Evolutionary conservation across 805 yeast species (phyloP), one percentile per base, ranked within the genome.

Genomic region (Priceomyces medius): DNA sequence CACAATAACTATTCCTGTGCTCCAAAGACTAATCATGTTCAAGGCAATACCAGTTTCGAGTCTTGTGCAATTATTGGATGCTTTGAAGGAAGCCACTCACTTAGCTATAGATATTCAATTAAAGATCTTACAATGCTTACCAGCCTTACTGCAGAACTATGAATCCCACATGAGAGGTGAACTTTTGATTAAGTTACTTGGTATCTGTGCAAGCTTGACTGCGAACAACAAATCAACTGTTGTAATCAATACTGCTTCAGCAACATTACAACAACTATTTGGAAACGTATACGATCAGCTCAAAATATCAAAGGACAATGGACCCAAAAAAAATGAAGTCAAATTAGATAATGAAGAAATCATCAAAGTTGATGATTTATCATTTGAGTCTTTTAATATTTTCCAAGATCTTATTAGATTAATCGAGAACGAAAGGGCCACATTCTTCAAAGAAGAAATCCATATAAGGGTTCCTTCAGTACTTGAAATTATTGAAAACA

Each of bases 231-330:
- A 85, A 51, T 76, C 82, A 4, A 79, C 85, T 0, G 86, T 87
- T 51, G 96, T 93, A 4, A 74, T 80, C 10, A 90, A 89, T 53
- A 87, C 98, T 0, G 97, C 98, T 0, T 81, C 88, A 37, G 99
- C 98, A 2, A 88, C 98, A 3, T 74, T 89, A 35, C 95, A 89
- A 47, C 98, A 93, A 58, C 64, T 93, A 32, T 74, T 89, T 34
- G 79, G 85, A 27, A 79, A 85, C 21, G 76, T 89, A 0, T 91
- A 85, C 59, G 98, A 91, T 42, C 74, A 79, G 55, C 73, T 80
- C 35, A 76, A 68, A 10, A 33, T 24, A 9, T 13, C 24, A 3
- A 37, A 38, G 10, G 35, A 35, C 26, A 21, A 41, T 19, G 24
- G 38, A 18, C 32, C 40, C 20, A 31, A 28, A 2, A 31, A 35